Evolutionary conservation across 148 eudicot genomes (phyloP).

Genomic region (Dianthus caryophyllus): DNA sequence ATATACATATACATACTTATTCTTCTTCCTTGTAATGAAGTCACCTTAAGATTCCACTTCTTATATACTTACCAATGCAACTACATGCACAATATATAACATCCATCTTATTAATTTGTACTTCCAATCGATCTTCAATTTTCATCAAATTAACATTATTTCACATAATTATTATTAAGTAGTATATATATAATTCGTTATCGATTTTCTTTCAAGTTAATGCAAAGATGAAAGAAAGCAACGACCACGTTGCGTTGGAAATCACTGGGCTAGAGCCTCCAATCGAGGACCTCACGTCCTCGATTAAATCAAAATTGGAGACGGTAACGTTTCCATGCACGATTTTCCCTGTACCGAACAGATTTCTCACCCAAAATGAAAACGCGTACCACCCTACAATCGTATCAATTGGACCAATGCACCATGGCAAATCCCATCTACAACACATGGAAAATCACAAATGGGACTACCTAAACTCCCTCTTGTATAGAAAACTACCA

Average conservation of each 20-base stretch:
- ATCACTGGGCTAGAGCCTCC: slow-evolving; percentile 30
- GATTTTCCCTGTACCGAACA: slow-evolving; percentile 31
- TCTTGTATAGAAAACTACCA: slow-evolving; percentile 24
- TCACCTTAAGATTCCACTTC: slow-evolving; percentile 20
- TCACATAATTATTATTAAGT: too few species aligned
- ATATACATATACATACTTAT: slow-evolving; percentile 3
- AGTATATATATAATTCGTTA: neutral
- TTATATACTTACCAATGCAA: neutral
- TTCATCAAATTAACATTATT: neutral
- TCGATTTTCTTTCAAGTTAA: neutral
- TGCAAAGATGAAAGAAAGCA: neutral
- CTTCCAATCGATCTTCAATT: too few species aligned
- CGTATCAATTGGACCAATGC: slow-evolving; percentile 59
- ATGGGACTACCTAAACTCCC: slow-evolving; percentile 50
- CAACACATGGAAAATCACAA: slow-evolving; percentile 40
- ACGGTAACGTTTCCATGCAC: slow-evolving; percentile 24
- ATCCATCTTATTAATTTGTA: too few species aligned
- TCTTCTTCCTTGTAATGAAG: slow-evolving; percentile 18
- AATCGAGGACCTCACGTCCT: slow-evolving; percentile 15
- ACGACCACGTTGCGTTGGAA: slow-evolving; percentile 28
- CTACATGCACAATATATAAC: neutral
- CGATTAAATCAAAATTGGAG: slow-evolving; percentile 36
- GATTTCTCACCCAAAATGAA: slow-evolving; percentile 14
- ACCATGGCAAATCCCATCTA: slow-evolving; percentile 27
- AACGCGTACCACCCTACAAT: slow-evolving; percentile 31